Conservation (phyloP, 441 rosid species). For the Gossypium davidsonii region DNA sequence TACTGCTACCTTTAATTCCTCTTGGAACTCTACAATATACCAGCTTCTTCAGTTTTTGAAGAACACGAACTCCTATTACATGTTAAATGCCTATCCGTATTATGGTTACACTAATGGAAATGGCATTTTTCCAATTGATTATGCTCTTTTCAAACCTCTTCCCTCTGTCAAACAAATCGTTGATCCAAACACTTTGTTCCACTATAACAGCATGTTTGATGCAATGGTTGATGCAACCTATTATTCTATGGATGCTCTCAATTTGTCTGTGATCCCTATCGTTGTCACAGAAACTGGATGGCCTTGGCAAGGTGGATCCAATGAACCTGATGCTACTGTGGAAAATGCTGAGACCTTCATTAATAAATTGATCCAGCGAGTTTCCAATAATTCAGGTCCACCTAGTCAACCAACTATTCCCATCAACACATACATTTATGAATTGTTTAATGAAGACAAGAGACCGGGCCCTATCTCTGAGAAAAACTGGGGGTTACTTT, state of each 20-base stretch:
- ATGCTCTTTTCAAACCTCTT: slow-evolving; percentile 66
- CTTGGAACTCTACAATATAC: slow-evolving; percentile 61
- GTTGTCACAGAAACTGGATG: slow-evolving; percentile 89
- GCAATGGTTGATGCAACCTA: slow-evolving; percentile 95
- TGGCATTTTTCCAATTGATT: slow-evolving; percentile 77
- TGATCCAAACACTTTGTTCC: slow-evolving; percentile 87
- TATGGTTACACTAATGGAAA: slow-evolving; percentile 71
- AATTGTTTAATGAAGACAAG: slow-evolving; percentile 81
- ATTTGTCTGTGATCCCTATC: slow-evolving; percentile 62
- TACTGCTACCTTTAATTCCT: slow-evolving; percentile 65
- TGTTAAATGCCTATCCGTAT: slow-evolving; percentile 90
- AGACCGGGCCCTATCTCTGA: slow-evolving; percentile 63
- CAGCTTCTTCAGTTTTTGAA: slow-evolving; percentile 82
- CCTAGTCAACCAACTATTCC: slow-evolving; percentile 68
- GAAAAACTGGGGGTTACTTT: slow-evolving; percentile 78
- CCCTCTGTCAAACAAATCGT: slow-evolving; percentile 84
- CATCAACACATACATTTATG: slow-evolving; percentile 70
- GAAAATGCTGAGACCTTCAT: slow-evolving; percentile 72
- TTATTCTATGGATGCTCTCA: slow-evolving; percentile 66
- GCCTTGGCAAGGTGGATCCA: slow-evolving; percentile 70
- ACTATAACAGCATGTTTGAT: slow-evolving; percentile 90
- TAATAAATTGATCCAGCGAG: slow-evolving; percentile 58
- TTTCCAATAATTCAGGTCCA: slow-evolving; percentile 75
- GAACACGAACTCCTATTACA: slow-evolving; percentile 76
- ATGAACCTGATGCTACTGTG: slow-evolving; percentile 64